Percentiles rank a stretch among this genome's conserved stretches.
Conservation (phyloP, 805 yeast species). For the Debaryomyces tyrocola region DNA sequence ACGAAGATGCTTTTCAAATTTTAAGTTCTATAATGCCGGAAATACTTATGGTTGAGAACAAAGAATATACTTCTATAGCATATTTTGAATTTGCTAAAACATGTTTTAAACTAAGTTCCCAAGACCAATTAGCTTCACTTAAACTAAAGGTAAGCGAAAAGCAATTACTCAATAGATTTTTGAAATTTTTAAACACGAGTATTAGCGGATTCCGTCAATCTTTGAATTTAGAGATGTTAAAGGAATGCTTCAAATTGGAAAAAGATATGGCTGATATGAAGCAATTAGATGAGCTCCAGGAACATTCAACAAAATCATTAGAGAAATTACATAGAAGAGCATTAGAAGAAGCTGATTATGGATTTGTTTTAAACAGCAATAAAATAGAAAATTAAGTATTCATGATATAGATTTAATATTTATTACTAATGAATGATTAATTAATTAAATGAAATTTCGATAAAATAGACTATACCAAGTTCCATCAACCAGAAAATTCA, state of each 20-base stretch:
- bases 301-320: conserved; percentile 30
- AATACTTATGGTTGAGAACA: conserved; percentile 39
- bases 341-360: conserved; percentile 27
- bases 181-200: conserved; percentile 42
- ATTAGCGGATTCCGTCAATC: conserved; percentile 44
- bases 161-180: conserved; percentile 25
- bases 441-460: too few relatives aligned
- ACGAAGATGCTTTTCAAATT: conserved; percentile 44
- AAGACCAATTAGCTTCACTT: neutral
- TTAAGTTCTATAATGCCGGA: conserved; percentile 44
- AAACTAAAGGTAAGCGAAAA: conserved; percentile 5
- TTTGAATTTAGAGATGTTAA: conserved; percentile 38
- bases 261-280: conserved; percentile 31
- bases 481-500: too few relatives aligned
- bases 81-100: conserved; percentile 31
- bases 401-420: too few relatives aligned
- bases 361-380: conserved; percentile 9
- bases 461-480: too few relatives aligned
- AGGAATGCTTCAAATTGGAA: conserved; percentile 41
- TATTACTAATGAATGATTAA: too few relatives aligned
- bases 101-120: conserved; percentile 12
- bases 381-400: neutral
- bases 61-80: conserved; percentile 35
- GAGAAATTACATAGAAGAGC: conserved; percentile 26
- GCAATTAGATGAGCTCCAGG: conserved; percentile 25